These are phyloP conservation scores for Coccomyxa subellipsoidea DNA, from an alignment of 163 green algal genomes.

Conservation along the genomic window DNA sequence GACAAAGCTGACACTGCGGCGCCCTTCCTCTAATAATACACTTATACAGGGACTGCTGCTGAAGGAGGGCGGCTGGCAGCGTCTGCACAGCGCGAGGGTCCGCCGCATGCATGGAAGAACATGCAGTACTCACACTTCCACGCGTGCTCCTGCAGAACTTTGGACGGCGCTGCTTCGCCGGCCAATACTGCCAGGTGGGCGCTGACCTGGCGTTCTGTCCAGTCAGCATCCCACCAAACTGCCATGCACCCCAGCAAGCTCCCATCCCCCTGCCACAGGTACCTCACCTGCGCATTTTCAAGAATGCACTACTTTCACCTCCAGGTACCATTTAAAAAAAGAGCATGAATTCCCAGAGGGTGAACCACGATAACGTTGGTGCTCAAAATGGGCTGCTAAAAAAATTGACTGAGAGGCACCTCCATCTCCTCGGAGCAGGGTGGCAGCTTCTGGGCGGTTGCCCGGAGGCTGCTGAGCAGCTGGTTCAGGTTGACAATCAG, in stretches of 20 bases:
- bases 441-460: background rate
- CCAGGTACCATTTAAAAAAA: no score
- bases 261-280: background rate
- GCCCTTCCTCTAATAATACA: no score
- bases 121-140: slow-evolving; percentile 6
- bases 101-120: background rate
- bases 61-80: no score
- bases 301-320: no score
- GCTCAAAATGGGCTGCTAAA: no score
- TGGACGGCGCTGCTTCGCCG: background rate
- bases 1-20: no score
- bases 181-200: background rate
- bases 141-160: background rate
- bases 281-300: background rate
- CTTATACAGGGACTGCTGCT: no score
- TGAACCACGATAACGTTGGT: no score
- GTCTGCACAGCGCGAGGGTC: background rate
- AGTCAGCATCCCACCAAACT: background rate
- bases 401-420: background rate
- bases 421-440: background rate
- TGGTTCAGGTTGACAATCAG: background rate
- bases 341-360: no score
- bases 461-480: background rate
- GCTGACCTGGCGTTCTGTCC: background rate
- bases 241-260: background rate